Base-by-base conservation (phyloP, 305 asterid genomes). In the Andrographis paniculata region DNA sequence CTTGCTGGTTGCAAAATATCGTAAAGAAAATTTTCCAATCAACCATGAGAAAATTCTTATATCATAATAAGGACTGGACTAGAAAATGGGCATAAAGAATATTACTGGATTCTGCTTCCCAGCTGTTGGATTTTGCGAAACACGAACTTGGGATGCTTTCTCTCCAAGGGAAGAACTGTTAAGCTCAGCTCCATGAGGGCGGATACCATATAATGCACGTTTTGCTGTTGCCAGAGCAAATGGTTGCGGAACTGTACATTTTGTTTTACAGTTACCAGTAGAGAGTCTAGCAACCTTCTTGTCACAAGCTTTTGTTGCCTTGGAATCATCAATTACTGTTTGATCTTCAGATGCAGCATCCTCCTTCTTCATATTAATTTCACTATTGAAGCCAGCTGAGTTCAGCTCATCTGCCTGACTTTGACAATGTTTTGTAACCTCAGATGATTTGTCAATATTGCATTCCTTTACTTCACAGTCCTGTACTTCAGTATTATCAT, bases 161-260 rank as follows among this genome's bases (percentile, higher is more conserved):
- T 37, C 56, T 16, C 42, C 60, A 28, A 48, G 23, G 40, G n/a
- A 19, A 31, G 31, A 42, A 45, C 52, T 67, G 47, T 56, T 71
- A 21, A 63, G 17, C 48, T 73, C 81, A 45, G 57, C 50, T 12
- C 70, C 74, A 27, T 53, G 19, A 40, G 49, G 18, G 38, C 66
- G 83, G 18, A 56, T 55, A 40, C 83, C 87, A 56, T 40, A 54
- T 14, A 56, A 57, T 23, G 81, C 81, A 20, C 77, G 84, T 63
- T 79, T 79, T 50, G 73, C 84, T 24, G 81, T 79, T 47, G 84
- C 84, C 71, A 79, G 59, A 53, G 84, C 70, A 65, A 75, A 79
- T 14, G 88, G 88, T 45, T 65, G 74, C 28, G 88, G 84, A 50
- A 79, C 67, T 17, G 93, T 78, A 59, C 73, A 53, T 60, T 66